Percentiles rank a stretch among this genome's conserved stretches.
Evolutionary conservation across 257 asterid genomes (phyloP).

Genomic region (Plantago elongata): DNA sequence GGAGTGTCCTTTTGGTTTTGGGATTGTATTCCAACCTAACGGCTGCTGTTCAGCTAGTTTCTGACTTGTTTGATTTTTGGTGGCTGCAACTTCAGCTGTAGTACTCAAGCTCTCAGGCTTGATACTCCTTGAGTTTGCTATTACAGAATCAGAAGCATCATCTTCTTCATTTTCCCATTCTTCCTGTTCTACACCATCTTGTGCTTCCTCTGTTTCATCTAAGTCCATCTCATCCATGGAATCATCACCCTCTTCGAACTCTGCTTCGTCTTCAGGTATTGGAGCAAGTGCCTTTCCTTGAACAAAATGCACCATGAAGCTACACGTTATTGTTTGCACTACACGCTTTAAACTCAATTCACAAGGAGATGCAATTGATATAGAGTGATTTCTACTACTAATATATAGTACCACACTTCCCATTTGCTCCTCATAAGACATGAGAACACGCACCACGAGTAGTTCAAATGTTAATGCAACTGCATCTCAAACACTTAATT

Average conservation of each 20-base stretch:
- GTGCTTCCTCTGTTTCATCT: slow-evolving; percentile 26
- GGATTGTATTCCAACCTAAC: slow-evolving; percentile 64
- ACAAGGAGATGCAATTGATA: neutral
- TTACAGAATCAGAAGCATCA: slow-evolving; percentile 15
- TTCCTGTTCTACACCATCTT: slow-evolving; percentile 21
- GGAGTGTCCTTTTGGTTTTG: slow-evolving; percentile 91
- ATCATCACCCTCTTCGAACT: slow-evolving; percentile 62
- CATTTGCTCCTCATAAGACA: neutral
- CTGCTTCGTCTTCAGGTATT: slow-evolving; percentile 91
- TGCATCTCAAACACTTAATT: neutral
- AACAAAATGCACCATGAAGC: slow-evolving; percentile 38
- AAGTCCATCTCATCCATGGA: slow-evolving; percentile 26
- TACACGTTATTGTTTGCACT: neutral
- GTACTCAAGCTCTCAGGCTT: slow-evolving; percentile 22
- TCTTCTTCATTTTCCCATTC: slow-evolving; percentile 28
- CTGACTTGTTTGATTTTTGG: slow-evolving; percentile 25
- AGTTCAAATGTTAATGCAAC: neutral
- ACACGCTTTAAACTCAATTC: neutral
- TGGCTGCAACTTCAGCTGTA: slow-evolving; percentile 23
- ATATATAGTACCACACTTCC: no score
- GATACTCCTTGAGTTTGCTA: slow-evolving; percentile 17
- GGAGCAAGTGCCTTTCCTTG: slow-evolving; percentile 97
- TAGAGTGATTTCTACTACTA: no score
- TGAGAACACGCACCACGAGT: neutral
- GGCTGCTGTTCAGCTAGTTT: slow-evolving; percentile 35